Evolutionary conservation across 805 yeast genomes (phyloP), one percentile per base, ranked within the genome.

Genomic region (Candida krabiensis): DNA sequence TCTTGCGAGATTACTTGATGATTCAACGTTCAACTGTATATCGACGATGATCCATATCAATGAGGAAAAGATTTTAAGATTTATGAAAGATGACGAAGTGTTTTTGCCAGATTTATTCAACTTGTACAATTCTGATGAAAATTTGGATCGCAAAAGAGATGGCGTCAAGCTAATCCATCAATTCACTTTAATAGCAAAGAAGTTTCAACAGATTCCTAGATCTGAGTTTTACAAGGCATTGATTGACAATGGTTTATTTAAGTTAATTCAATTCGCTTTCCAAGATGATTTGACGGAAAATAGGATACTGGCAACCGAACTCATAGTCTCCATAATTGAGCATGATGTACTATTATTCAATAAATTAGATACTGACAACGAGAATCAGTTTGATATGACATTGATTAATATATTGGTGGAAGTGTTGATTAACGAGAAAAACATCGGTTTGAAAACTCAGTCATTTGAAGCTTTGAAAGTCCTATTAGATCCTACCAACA

Each of bases 91-190:
- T 28, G 64, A 77, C 23, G 61, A 61, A 7, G 60, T 60, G 7
- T 86, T 86, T 52, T 64, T 86, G 27, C 69, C 68, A 14, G 70
- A 70, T 14, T 59, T 91, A 22, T 84, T 91, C 52, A 58, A 62
- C 4, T 53, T 86, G 14, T 90, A 83, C 56, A 59, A 64, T 16
- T 44, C 40, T 27, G 44, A 49, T 1, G 45, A 39, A 4, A 30
- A 40, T 17, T 19, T 41, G 4, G 40, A 44, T 13, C 65, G 63
- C 34, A 69, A 71, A 47, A 64, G 85, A 43, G 86, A 87, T 51
- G 96, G 93, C 0, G 80, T 93, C 3, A 73, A 74, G 47, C 70
- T 90, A 60, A 57, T 91, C 2, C 90, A 87, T 58, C 96, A 91
- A 56, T 83, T 87, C 57, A 80, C 85, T 2, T 60, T 77, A 12